phyloP scores from a whole-genome alignment of 1,284 basidiomycete species.

The Amylostereum chailletii region DNA sequence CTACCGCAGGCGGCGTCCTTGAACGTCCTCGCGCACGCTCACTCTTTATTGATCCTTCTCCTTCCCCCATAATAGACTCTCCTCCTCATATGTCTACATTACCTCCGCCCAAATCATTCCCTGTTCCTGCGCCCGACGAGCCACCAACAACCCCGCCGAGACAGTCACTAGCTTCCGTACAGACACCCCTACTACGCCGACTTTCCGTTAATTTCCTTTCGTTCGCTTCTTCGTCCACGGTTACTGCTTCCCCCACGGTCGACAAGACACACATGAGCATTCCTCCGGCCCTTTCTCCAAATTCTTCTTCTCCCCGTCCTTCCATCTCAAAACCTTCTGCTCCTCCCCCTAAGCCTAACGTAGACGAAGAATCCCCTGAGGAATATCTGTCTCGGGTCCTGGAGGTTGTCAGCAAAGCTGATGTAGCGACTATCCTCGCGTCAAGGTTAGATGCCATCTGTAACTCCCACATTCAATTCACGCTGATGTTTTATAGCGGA shows the following conservation, averaged over 20 bases:
- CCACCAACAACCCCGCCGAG: conserved; percentile 13
- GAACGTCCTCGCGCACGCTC: conserved; percentile 12
- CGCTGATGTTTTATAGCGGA: conserved; percentile 34
- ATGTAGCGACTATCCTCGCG: conserved; percentile 72
- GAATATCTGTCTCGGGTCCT: conserved; percentile 59
- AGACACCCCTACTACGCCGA: conserved; percentile 61
- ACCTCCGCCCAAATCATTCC: conserved; percentile 9
- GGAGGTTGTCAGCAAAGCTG: conserved; percentile 60
- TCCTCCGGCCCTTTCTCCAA: conserved; percentile 24
- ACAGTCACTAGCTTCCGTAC: conserved; percentile 57
- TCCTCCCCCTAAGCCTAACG: conserved; percentile 42
- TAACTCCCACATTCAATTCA: conserved; percentile 4
- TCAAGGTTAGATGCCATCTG: conserved; percentile 48
- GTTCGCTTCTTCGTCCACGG: conserved; percentile 28
- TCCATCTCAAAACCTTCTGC: conserved; percentile 36
- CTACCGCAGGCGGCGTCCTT: conserved; percentile 22
- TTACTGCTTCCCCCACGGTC: conserved; percentile 5
- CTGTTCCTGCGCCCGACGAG: conserved; percentile 10
- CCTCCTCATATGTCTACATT: conserved; percentile 1
- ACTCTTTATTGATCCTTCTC: conserved; percentile 6
- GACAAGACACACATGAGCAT: conserved; percentile 7
- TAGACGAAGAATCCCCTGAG: conserved; percentile 60
- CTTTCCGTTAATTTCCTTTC: conserved; percentile 63
- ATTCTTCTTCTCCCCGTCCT: conserved; percentile 33
- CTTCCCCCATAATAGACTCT: conserved; percentile 5